Evolutionary conservation across 2,329 filamentous ascomycete genomes (phyloP).

Genomic region (Chrysoporthe deuterocubensis): DNA sequence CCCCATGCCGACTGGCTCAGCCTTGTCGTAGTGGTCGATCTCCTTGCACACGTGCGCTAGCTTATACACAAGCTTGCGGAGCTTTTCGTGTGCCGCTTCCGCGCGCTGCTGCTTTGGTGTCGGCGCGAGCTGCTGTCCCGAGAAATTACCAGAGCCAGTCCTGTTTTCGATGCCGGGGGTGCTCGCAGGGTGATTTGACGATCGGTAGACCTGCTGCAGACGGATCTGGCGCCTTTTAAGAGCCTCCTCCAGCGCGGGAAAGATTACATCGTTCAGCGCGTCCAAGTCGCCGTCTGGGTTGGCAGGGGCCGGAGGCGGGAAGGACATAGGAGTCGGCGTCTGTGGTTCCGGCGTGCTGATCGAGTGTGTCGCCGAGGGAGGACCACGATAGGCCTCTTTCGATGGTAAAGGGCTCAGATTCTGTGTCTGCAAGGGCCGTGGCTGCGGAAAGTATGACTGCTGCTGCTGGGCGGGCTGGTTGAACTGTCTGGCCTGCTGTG

Average conservation of each 20-base stretch:
- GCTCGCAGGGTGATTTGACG: neutral
- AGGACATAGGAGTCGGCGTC: conserved; percentile 44
- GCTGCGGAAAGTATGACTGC: conserved; percentile 30
- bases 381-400: conserved; percentile 22
- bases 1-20: conserved; percentile 90
- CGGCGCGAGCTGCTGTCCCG: conserved; percentile 47
- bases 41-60: conserved; percentile 83
- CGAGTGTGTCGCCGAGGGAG: conserved; percentile 24
- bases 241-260: conserved; percentile 90
- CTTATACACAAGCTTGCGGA: conserved; percentile 81
- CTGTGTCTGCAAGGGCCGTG: conserved; percentile 28
- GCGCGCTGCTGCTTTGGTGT: conserved; percentile 70
- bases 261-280: conserved; percentile 86
- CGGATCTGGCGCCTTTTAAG: conserved; percentile 76
- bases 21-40: conserved; percentile 86
- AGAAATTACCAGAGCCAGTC: conserved; percentile 41
- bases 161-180: conserved; percentile 50
- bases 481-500: conserved; percentile 33
- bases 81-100: conserved; percentile 77
- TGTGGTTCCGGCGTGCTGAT: conserved; percentile 27
- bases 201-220: conserved; percentile 56
- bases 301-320: conserved; percentile 60
- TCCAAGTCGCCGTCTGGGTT: conserved; percentile 74
- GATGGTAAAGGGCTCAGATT: conserved; percentile 24
- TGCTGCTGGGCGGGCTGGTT: conserved; percentile 30